These are phyloP conservation scores for Ganoderma resinaceum DNA, from an alignment of 1,284 basidiomycete genomes.

Conservation along the genomic window DNA sequence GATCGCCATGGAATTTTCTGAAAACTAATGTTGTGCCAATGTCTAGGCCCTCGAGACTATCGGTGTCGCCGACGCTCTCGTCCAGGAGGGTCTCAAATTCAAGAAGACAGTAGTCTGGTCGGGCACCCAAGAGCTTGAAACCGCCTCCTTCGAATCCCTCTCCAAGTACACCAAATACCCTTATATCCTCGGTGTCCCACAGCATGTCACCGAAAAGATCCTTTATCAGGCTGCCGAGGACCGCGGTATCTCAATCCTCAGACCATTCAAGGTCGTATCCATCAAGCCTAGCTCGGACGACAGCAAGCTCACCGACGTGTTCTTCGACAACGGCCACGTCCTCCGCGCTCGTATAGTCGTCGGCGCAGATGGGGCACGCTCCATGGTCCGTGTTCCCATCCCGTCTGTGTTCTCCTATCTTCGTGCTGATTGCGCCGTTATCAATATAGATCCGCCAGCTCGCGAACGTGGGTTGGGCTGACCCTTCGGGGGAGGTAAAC, in stretches of 20 bases:
- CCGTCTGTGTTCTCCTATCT: background rate
- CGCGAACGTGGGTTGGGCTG: slow-evolving; percentile 37
- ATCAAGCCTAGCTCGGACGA: slow-evolving; percentile 32
- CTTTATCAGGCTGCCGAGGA: slow-evolving; percentile 46
- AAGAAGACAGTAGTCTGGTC: slow-evolving; percentile 40
- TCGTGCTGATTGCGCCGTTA: background rate
- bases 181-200: slow-evolving; percentile 52
- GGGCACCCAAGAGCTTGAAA: slow-evolving; percentile 38
- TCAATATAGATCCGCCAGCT: slow-evolving; percentile 36
- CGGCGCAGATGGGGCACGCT: slow-evolving; percentile 64
- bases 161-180: slow-evolving; percentile 52
- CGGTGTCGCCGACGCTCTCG: slow-evolving; percentile 49
- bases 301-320: slow-evolving; percentile 45
- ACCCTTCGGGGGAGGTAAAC: slow-evolving; percentile 33
- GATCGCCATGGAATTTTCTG: background rate
- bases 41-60: slow-evolving; percentile 54
- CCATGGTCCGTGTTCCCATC: slow-evolving; percentile 46
- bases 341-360: slow-evolving; percentile 57
- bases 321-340: slow-evolving; percentile 56
- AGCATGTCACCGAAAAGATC: slow-evolving; percentile 54
- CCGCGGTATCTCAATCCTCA: slow-evolving; percentile 42
- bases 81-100: slow-evolving; percentile 47
- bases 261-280: slow-evolving; percentile 46
- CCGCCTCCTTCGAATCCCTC: slow-evolving; percentile 42
- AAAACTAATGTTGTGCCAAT: background rate